These are phyloP conservation scores for Fusarium sp. DNA, from an alignment of 2,329 filamentous ascomycete species.

Conservation along the genomic window DNA sequence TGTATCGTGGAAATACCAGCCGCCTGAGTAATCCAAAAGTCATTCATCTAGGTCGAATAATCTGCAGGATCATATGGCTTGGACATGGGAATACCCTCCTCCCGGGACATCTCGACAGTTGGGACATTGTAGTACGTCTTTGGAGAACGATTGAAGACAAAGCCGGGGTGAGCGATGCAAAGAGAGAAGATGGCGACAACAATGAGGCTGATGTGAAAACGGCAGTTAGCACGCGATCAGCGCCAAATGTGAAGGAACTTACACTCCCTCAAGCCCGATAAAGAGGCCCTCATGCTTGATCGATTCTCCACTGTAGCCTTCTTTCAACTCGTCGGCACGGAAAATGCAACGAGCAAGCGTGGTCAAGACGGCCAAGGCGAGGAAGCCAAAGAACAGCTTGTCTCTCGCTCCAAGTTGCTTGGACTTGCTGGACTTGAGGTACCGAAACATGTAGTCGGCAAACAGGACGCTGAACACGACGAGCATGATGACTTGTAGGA, in stretches of 20 bases:
- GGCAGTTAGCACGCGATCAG: neutral
- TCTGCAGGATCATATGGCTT: neutral
- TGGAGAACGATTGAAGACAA: neutral
- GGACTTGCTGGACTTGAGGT: slow-evolving; percentile 12
- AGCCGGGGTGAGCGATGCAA: slow-evolving; percentile 13
- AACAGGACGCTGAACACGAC: slow-evolving; percentile 57
- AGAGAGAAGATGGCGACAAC: slow-evolving; percentile 22
- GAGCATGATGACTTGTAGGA: slow-evolving; percentile 62
- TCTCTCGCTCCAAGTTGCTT: neutral
- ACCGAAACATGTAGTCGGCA: slow-evolving; percentile 53
- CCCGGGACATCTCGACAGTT: neutral
- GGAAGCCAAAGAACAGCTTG: slow-evolving; percentile 50
- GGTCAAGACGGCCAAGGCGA: slow-evolving; percentile 62
- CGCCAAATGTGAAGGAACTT: neutral
- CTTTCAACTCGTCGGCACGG: slow-evolving; percentile 66
- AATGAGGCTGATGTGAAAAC: slow-evolving; percentile 16
- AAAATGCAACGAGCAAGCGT: slow-evolving; percentile 69
- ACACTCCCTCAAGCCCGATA: slow-evolving; percentile 56
- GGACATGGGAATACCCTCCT: neutral
- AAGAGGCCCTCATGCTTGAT: slow-evolving; percentile 58
- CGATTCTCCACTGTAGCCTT: slow-evolving; percentile 64
- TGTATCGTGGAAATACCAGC: too few species aligned
- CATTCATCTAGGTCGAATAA: neutral
- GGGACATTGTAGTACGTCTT: slow-evolving; percentile 11
- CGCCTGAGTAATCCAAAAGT: neutral